These are phyloP conservation scores for Fonsecaea monophora DNA, from an alignment of 2,329 filamentous ascomycete species.

Conservation along the genomic window DNA sequence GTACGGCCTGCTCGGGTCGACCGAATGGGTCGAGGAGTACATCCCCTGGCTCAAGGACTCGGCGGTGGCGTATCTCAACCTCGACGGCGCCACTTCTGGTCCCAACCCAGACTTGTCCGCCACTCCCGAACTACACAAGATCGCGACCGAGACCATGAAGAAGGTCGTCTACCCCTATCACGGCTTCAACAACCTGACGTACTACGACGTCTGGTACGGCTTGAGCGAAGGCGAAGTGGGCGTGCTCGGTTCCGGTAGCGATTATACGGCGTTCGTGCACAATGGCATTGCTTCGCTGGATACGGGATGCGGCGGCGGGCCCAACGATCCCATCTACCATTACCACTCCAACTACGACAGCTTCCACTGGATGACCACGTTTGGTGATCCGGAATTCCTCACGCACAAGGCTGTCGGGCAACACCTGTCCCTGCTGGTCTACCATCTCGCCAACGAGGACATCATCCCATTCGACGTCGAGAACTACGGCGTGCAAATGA, in stretches of 20 bases:
- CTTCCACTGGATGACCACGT: constrained; percentile 61
- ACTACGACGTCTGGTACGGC: constrained; percentile 55
- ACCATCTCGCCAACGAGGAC: constrained; percentile 50
- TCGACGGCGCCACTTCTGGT: constrained; percentile 58
- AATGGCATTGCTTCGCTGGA: constrained; percentile 51
- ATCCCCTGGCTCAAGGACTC: constrained; percentile 52
- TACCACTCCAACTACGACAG: constrained; percentile 58
- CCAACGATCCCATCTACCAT: constrained; percentile 53
- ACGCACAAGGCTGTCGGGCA: constrained; percentile 59
- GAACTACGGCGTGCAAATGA: constrained; percentile 48
- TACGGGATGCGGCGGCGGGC: constrained; percentile 49
- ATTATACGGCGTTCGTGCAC: constrained; percentile 57
- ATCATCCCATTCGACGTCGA: constrained; percentile 50
- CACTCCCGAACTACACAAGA: constrained; percentile 50
- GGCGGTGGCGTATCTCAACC: constrained; percentile 58
- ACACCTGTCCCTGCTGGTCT: constrained; percentile 52
- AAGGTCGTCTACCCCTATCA: constrained; percentile 52
- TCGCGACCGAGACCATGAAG: constrained; percentile 48
- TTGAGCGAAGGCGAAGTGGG: constrained; percentile 47
- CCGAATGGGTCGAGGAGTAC: constrained; percentile 60
- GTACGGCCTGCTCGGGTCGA: constrained; percentile 50
- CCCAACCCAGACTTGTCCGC: constrained; percentile 49
- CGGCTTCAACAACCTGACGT: constrained; percentile 47
- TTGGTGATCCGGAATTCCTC: constrained; percentile 59
- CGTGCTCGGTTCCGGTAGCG: constrained; percentile 55